Base-by-base conservation (phyloP, 2,329 filamentous ascomycete species). In the Fusarium decemcellulare region DNA sequence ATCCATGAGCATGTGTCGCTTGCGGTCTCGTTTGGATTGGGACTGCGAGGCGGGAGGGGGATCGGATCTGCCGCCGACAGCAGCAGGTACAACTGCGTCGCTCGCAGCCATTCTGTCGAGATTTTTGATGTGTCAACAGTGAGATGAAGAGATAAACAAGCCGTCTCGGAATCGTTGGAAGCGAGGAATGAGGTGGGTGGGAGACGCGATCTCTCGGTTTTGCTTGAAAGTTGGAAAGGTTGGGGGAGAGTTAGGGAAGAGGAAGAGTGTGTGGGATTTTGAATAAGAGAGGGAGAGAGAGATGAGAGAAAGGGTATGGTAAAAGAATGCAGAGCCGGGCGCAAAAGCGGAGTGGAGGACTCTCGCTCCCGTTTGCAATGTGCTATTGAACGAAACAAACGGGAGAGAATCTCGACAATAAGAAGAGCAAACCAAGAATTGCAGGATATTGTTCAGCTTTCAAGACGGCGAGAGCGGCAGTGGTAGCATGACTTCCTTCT, bases 1-100 rank as follows among this genome's bases (percentile, higher is more conserved):
- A 65, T 97, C 94, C 71, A 91, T 89, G 65, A 98, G 89, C 75
- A 91, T 90, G 75, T 93, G 93, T 67, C 94, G 91, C 77, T 95
- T 91, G 81, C 97, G 96, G 82, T 98, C 95, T 80, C 94, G 90
- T 84, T 98, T 98, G 23, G 23, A 23, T 23, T 23, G 23, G 42
- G 93, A 95, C 67, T 85, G 85, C n/a, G 83, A 74, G 29, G 79
- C 72, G 16, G 79, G 74, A 56, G 76, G 75, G 59, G 81, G 81
- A 59, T 82, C 78, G 68, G 75, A 65, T 60, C 77, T 76, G 67
- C 73, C 78, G 61, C 74, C 74, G 56, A 79, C 64, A 59, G 76
- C 73, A 48, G 78, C 60, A 63, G 77, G 75, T 16, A 76, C 74
- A 50, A 76, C 74, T 57, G 76, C 76, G 61, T 83, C 80, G 72